phyloP scores from a whole-genome alignment of 257 asterid species.

The Solanum bulbocastanum region DNA sequence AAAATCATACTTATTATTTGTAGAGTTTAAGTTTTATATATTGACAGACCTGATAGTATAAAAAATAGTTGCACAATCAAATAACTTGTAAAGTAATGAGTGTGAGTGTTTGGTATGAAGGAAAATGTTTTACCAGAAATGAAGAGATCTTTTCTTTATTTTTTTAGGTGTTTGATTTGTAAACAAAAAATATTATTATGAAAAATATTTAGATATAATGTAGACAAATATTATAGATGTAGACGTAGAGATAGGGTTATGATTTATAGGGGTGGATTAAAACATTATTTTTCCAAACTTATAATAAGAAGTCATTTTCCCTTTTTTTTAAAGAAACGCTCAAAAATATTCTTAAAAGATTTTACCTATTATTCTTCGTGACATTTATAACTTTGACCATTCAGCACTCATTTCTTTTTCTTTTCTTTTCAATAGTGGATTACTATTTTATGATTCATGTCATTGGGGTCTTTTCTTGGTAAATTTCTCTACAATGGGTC shows the following conservation, averaged over 20 bases:
- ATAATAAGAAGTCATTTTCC: neutral
- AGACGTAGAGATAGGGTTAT: neutral
- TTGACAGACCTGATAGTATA: too few relatives aligned
- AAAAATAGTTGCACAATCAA: neutral
- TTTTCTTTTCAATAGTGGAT: neutral
- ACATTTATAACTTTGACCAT: neutral
- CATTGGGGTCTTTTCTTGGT: conserved; percentile 5
- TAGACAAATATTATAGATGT: neutral
- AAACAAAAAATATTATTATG: too few relatives aligned
- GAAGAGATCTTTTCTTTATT: neutral
- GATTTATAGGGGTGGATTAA: neutral
- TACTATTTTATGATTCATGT: neutral
- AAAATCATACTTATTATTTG: neutral
- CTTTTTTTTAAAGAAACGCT: neutral
- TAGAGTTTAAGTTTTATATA: neutral
- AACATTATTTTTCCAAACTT: neutral
- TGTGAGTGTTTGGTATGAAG: neutral
- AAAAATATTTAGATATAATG: too few relatives aligned
- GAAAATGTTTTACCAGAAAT: neutral
- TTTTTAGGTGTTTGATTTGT: neutral
- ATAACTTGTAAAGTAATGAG: neutral
- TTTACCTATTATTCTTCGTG: neutral
- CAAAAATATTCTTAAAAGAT: neutral
- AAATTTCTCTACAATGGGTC: conserved; percentile 24
- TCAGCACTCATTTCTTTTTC: neutral